Base-by-base conservation (phyloP, 371 early-diverging fungal species). In the Lichtheimia hyalospora region DNA sequence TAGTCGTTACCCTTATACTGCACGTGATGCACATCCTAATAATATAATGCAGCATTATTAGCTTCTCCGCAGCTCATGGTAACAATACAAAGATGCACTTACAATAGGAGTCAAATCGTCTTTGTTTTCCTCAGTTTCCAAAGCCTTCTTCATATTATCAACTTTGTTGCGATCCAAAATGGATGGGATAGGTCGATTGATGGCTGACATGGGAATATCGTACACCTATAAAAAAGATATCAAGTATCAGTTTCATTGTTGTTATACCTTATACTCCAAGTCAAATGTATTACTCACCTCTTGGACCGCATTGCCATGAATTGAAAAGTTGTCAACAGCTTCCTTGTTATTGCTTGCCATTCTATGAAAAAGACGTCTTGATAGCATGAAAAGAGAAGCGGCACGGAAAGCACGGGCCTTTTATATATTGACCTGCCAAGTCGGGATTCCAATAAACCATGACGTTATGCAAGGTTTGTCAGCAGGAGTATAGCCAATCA, bases 31-130 rank as follows among this genome's bases (percentile, higher is more conserved):
- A 73, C 69, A 49, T 73, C 72, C 69, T 77, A 64, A 13, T 23
- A 55, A 14, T 3, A 6, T 5, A 25, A 25, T 20, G 7, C n/a
- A 23, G 16, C 20, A 27, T 18, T 23, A 55, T 15, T 21, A 40
- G 34, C 34, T 34, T 8, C 6, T 34, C 34, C 34, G 34, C 34
- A 34, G 34, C 34, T 28, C 28, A 28, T 28, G 10, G 43, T n/a
- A 25, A 13, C 2, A 10, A 12, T 60, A 13, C 21, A 21, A 28
- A 13, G 3, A 28, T 12, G 13, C 1, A 48, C 66, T 69, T 69
- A 72, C 75, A 57, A 79, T 77, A 13, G 77, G 80, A 12, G 80
- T 79, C 60, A 79, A 58, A 54, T 79, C 79, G 12, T 68, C 52
- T 15, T 70, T 62, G 42, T 63, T 56, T 43, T 61, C 65, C 20